A percentile compares a stretch with the other conserved stretches of the same genome.
Evolutionary conservation across 2,329 filamentous ascomycete genomes (phyloP).

Genomic region (Immersiporthe knoxdaviesiana): DNA sequence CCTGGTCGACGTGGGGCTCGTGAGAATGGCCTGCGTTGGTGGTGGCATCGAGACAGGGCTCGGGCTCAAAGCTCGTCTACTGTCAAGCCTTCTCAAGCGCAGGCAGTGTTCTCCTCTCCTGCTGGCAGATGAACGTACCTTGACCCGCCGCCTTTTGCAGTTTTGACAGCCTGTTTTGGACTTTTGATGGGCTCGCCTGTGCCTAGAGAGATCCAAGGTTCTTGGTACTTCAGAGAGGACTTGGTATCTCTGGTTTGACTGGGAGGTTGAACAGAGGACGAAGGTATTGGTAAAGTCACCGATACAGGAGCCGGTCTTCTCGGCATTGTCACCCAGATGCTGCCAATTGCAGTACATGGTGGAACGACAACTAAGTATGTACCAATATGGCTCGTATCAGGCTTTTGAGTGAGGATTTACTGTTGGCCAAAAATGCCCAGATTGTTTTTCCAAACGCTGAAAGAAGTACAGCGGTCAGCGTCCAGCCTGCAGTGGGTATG

Average conservation of each 20-base stretch:
- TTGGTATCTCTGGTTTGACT: not conserved
- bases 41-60: not conserved
- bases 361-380: not conserved
- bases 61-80: not conserved
- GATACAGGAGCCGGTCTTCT: not conserved
- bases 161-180: constrained; percentile 33
- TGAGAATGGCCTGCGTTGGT: not conserved
- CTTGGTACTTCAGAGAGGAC: constrained; percentile 8
- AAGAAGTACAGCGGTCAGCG: not conserved
- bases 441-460: not conserved
- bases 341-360: not conserved
- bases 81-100: constrained; percentile 13
- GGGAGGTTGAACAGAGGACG: not conserved
- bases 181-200: constrained; percentile 32
- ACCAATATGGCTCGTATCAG: not conserved
- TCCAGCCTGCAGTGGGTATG: not conserved
- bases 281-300: constrained; percentile 9
- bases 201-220: constrained; percentile 20
- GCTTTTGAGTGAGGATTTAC: not conserved
- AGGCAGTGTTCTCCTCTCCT: constrained; percentile 32
- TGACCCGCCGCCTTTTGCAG: constrained; percentile 34
- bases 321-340: not conserved
- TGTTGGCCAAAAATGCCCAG: not conserved
- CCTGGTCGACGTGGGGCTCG: not conserved
- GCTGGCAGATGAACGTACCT: constrained; percentile 27